Conservation (phyloP, 495 filamentous ascomycete species). For the Talaromyces wortmannii region DNA sequence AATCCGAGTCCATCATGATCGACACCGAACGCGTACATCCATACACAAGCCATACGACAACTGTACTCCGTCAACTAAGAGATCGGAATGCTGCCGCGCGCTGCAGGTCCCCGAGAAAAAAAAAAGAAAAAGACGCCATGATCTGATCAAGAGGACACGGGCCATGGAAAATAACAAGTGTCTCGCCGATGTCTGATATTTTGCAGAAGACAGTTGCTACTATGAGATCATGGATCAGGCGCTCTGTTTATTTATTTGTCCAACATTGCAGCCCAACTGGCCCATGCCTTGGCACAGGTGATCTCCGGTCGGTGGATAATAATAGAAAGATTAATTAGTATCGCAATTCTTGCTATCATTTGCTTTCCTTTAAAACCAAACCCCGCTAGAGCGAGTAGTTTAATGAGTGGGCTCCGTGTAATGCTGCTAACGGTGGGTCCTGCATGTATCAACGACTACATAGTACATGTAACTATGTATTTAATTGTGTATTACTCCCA, state of each 20-base stretch:
- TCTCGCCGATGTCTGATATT: too few species aligned
- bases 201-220: too few species aligned
- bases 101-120: background rate
- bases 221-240: background rate
- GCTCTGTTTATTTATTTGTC: background rate
- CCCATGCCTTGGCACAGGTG: background rate
- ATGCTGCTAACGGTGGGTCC: too few species aligned
- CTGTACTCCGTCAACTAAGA: background rate
- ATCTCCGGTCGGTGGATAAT: too few species aligned
- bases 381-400: too few species aligned
- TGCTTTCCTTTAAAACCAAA: background rate
- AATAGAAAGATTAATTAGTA: too few species aligned
- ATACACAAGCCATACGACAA: too few species aligned
- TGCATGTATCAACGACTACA: too few species aligned
- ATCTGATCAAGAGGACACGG: background rate
- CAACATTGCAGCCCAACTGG: slow-evolving; percentile 1
- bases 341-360: slow-evolving; percentile 2
- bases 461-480: too few species aligned
- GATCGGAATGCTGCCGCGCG: background rate
- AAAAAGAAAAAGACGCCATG: background rate
- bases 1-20: background rate
- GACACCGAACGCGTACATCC: background rate
- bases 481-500: too few species aligned
- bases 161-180: too few species aligned
- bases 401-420: too few species aligned